Evolutionary conservation across 1,284 basidiomycete species (phyloP), one percentile per base, ranked within the genome.

Genomic region (Phylloporus gajari): DNA sequence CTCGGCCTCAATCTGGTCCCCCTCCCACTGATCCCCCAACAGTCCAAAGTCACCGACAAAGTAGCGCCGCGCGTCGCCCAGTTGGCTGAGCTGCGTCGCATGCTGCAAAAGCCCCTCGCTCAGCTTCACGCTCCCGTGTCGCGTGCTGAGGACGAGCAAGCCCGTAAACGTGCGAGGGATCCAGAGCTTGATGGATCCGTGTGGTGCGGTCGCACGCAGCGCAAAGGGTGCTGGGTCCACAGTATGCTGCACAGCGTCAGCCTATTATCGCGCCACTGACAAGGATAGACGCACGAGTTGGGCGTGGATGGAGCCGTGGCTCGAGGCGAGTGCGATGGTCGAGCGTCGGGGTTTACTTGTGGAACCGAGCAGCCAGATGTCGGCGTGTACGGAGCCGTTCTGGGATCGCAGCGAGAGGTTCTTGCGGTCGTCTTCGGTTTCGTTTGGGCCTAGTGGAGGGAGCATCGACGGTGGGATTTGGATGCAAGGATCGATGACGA

Each of bases 401-500:
- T 72, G 76, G 1, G 84, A 80, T 51, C 76, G 76, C 19, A 85
- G 72, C 38, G 72, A 77, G 9, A 86, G 72, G 70, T 86, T 82
- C 46, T 81, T 81, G 23, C 85, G 78, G 30, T 80, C 76, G 8
- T 72, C 77, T 70, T 82, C 85, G 4, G 79, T 78, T 70, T 84
- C 78, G 38, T 74, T 79, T 0, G 78, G 73, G 4, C 65, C 35
- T 3, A 85, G 68, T 5, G 82, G 79, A 17, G 82, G 79, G 9
- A 85, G 76, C 35, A 84, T 67, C 59, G 79, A 76, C 2, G 74
- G 19, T 0, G 85, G 85, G 30, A 87, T 79, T 32, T 72, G 73
- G 25, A 87, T 75, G 40, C 80, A 79, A 0, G 85, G 84, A 67
- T 86, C 84, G 66, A 87, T 77, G 38, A 82, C 77, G 61, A 85